These are phyloP conservation scores for Hirschfeldia incana DNA, from an alignment of 345 rosid species.

Conservation along the genomic window DNA sequence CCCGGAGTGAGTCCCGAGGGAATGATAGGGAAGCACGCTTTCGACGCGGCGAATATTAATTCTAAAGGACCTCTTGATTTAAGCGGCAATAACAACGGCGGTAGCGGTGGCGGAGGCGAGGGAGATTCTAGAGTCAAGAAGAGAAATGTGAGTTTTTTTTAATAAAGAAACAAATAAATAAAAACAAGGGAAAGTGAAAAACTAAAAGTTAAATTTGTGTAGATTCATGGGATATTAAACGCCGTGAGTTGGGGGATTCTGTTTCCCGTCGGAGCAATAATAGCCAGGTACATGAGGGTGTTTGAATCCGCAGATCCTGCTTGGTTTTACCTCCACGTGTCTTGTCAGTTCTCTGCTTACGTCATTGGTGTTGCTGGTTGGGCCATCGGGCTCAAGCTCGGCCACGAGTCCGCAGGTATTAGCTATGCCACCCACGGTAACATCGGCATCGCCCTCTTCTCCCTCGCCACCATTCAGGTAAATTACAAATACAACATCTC, in stretches of 20 bases:
- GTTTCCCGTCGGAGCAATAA: conserved; percentile 67
- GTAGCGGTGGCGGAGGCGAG: conserved; percentile 38
- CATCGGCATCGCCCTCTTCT: conserved; percentile 72
- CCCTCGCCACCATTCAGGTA: conserved; percentile 79
- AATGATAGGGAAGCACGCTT: conserved; percentile 36
- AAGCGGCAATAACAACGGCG: conserved; percentile 25
- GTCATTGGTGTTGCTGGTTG: conserved; percentile 85
- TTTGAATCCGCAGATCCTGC: conserved; percentile 80
- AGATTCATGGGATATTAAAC: conserved; percentile 89
- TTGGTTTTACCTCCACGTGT: conserved; percentile 80
- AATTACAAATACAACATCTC: neutral
- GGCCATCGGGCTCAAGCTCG: conserved; percentile 90
- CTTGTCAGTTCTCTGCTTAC: conserved; percentile 74
- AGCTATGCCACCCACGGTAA: conserved; percentile 49
- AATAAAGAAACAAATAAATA: too few species aligned
- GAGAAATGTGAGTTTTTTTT: conserved; percentile 53
- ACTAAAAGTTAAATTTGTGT: conserved; percentile 17
- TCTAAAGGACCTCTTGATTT: conserved; percentile 46
- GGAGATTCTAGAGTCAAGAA: conserved; percentile 45
- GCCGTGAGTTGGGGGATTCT: conserved; percentile 86
- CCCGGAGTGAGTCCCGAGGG: conserved; percentile 38
- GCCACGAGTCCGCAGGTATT: conserved; percentile 58
- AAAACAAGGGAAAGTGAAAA: too few species aligned
- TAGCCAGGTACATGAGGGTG: conserved; percentile 70
- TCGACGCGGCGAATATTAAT: conserved; percentile 36